A percentile compares a stretch with the other conserved stretches of the same genome.
phyloP scores from a whole-genome alignment of 2,329 filamentous ascomycete species.

The Fusarium piperis region DNA sequence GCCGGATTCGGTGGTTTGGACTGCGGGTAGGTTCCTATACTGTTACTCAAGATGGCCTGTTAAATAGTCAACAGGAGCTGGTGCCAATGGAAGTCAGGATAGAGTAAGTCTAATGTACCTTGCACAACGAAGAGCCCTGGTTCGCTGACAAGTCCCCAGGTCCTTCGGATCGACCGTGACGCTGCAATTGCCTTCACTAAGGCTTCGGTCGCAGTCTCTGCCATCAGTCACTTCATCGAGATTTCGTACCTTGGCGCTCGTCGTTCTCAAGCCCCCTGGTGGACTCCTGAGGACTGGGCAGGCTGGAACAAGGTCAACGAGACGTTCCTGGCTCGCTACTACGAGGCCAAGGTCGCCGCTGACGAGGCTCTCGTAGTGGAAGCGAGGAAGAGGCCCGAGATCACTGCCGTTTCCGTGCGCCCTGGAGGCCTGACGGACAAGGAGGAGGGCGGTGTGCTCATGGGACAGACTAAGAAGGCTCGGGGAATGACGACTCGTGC shows the following conservation, averaged over 20 bases:
- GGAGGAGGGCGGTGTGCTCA: slow-evolving; percentile 53
- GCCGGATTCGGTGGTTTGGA: slow-evolving; percentile 72
- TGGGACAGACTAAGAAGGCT: slow-evolving; percentile 52
- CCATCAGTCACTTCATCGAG: slow-evolving; percentile 66
- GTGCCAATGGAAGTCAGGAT: slow-evolving; percentile 53
- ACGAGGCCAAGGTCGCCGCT: slow-evolving; percentile 64
- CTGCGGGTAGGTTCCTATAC: slow-evolving; percentile 53
- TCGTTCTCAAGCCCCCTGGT: slow-evolving; percentile 59
- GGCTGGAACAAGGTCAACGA: slow-evolving; percentile 49
- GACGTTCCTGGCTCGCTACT: slow-evolving; percentile 58
- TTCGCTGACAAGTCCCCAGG: slow-evolving; percentile 25
- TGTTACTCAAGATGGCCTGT: not conserved
- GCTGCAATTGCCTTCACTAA: slow-evolving; percentile 37
- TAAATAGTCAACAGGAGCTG: slow-evolving; percentile 31
- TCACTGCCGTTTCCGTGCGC: slow-evolving; percentile 59
- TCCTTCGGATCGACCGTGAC: slow-evolving; percentile 41
- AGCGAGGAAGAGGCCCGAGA: slow-evolving; percentile 46
- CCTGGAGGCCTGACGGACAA: slow-evolving; percentile 59
- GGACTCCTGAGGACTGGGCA: slow-evolving; percentile 57
- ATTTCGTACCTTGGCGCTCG: slow-evolving; percentile 67
- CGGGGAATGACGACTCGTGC: slow-evolving; percentile 59
- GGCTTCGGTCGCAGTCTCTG: slow-evolving; percentile 34
- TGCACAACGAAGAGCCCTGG: not conserved
- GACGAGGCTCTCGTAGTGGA: slow-evolving; percentile 62
- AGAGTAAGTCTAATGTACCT: slow-evolving; percentile 21